Base-by-base conservation (phyloP, 805 yeast genomes). In the Hanseniaspora taiwanica region DNA sequence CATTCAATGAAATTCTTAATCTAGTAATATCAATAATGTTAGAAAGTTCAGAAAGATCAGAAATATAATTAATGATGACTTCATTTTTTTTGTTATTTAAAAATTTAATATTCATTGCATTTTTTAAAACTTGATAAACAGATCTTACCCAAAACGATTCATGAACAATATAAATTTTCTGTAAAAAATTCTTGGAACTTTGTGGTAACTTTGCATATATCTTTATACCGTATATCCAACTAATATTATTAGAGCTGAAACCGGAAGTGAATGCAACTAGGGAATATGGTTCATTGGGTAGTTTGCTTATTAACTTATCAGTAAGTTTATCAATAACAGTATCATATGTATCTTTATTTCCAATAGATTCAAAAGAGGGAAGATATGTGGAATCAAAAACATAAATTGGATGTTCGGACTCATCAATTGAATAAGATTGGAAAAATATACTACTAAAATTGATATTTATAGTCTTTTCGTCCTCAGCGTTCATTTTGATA, bases 91-190 rank as follows among this genome's bases (percentile, higher is more conserved):
- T 44, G 12, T 45, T 43, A 32, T 55, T 53, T 39, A 66, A 49
- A 21, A 68, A 63, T 46, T 74, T 75, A 41, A 70, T 59, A 40
- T 68, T 65, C 40, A 75, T 61, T 2, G 81, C 76, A 51, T 78
- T 81, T 42, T 76, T 67, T 44, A 83, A 62, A 19, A 85, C 69
- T 40, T 81, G 86, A 13, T 81, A 72, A 27, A 84, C 70, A 0
- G 94, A 78, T 49, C 85, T 74, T 21, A 84, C 72, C 60, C 87
- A 72, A 91, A 96, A 86, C 36, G 81, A 79, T 48, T 87, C 96
- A 59, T 89, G 96, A 2, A 89, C 94, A 23, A 87, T 71, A 46
- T 78, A 81, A 2, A 85, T 65, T 51, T 75, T 78, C 39, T 63
- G 62, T 35, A 89, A 59, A 41, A 71, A 65, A 39, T 71, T 69